phyloP scores from a whole-genome alignment of 2,329 filamentous ascomycete species.

The Aspergillus pseudotamarii region DNA sequence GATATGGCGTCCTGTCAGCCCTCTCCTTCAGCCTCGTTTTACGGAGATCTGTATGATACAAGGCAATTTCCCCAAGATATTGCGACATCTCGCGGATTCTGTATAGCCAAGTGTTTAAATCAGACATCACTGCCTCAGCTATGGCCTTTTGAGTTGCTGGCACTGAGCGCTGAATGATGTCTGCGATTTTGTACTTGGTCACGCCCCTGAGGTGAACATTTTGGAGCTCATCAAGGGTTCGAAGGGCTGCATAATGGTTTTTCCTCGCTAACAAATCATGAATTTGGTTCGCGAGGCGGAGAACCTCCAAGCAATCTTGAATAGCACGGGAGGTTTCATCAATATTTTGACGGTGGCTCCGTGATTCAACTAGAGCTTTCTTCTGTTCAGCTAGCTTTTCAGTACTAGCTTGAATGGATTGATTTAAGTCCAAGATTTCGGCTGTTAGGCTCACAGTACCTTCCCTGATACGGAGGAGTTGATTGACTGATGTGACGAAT shows the following conservation, averaged over 20 bases:
- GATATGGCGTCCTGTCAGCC: conserved; percentile 71
- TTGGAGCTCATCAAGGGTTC: conserved; percentile 91
- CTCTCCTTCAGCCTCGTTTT: conserved; percentile 81
- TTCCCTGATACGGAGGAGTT: conserved; percentile 88
- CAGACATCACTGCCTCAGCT: conserved; percentile 93
- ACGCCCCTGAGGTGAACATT: conserved; percentile 95
- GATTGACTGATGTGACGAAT: conserved; percentile 90
- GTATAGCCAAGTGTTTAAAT: conserved; percentile 95
- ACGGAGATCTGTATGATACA: conserved; percentile 91
- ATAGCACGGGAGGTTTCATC: conserved; percentile 87
- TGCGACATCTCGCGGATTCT: conserved; percentile 94
- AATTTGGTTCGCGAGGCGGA: conserved; percentile 90
- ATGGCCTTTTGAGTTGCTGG: conserved; percentile 90
- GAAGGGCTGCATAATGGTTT: conserved; percentile 92
- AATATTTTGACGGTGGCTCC: conserved; percentile 91
- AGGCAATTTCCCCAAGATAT: conserved; percentile 92
- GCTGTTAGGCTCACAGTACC: conserved; percentile 85
- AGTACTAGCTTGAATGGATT: conserved; percentile 92
- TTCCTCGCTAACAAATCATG: conserved; percentile 90
- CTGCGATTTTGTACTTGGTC: conserved; percentile 90
- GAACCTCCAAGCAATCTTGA: conserved; percentile 86
- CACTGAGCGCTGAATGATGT: conserved; percentile 94
- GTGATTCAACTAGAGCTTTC: conserved; percentile 87
- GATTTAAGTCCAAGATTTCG: conserved; percentile 89
- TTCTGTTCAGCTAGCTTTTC: conserved; percentile 95